These are phyloP conservation scores for Sporobolomyces pararoseus DNA, from an alignment of 768 basidiomycete species.

Conservation along the genomic window DNA sequence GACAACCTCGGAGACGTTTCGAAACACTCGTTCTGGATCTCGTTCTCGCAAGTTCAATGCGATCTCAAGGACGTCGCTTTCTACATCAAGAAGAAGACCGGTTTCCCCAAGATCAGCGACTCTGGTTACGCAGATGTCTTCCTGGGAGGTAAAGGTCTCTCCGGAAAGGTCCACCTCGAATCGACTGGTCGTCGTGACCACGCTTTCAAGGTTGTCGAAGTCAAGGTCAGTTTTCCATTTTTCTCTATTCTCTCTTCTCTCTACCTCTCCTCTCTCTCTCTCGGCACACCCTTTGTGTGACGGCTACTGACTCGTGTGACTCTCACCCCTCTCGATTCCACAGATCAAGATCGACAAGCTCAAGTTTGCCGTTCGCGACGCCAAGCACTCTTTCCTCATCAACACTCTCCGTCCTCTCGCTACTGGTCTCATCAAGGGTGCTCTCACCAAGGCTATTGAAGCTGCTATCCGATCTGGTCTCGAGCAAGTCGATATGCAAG, in stretches of 20 bases:
- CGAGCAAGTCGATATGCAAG: conserved; percentile 82
- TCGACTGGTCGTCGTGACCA: conserved; percentile 49
- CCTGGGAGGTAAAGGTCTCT: conserved; percentile 75
- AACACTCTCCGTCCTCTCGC: conserved; percentile 65
- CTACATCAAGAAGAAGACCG: conserved; percentile 46
- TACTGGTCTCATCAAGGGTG: conserved; percentile 67
- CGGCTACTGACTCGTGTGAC: too few species aligned
- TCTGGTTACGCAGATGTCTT: conserved; percentile 80
- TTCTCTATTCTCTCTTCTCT: background rate
- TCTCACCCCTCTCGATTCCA: conserved; percentile 45
- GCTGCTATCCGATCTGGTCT: conserved; percentile 73
- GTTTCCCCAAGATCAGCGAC: conserved; percentile 63
- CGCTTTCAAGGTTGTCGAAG: conserved; percentile 50
- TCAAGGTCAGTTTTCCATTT: conserved; percentile 52
- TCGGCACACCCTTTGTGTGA: too few species aligned
- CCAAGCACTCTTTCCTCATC: conserved; percentile 84
- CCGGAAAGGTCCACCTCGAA: conserved; percentile 55
- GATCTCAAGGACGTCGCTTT: conserved; percentile 93
- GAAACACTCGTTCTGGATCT: conserved; percentile 69
- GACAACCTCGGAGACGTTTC: conserved; percentile 42
- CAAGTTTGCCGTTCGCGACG: conserved; percentile 84
- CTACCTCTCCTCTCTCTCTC: too few species aligned
- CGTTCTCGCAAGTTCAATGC: conserved; percentile 79
- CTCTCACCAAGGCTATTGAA: conserved; percentile 60
- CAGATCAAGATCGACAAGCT: conserved; percentile 75